Percentiles rank a stretch among this genome's conserved stretches.
These are phyloP conservation scores for Primulina eburnea DNA, from an alignment of 257 asterid species.

Conservation along the genomic window DNA sequence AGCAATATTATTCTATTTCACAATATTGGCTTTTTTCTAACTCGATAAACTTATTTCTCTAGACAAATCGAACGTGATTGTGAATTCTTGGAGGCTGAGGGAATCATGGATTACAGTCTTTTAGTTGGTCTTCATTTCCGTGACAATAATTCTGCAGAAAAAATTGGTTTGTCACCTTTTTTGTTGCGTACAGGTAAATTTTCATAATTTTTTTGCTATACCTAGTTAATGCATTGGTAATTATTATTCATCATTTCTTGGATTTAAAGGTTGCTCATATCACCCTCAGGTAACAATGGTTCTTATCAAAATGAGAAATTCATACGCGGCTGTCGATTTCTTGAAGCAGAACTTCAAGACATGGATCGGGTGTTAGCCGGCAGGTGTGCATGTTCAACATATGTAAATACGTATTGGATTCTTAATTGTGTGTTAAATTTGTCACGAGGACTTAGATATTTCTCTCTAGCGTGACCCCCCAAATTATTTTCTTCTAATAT, in stretches of 20 bases:
- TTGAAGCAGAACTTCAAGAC: constrained; percentile 95
- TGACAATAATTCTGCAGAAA: constrained; percentile 48
- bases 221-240: background rate
- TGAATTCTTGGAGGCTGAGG: constrained; percentile 77
- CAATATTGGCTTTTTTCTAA: constrained; percentile 4
- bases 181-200: constrained; percentile 69
- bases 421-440: background rate
- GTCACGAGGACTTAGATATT: background rate
- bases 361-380: constrained; percentile 88
- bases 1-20: background rate
- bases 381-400: constrained; percentile 38
- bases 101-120: constrained; percentile 88
- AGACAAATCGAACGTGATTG: constrained; percentile 79
- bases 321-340: constrained; percentile 94
- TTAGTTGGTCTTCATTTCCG: constrained; percentile 81
- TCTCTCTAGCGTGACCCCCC: background rate
- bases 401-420: background rate
- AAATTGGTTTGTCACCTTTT: constrained; percentile 72
- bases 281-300: constrained; percentile 56
- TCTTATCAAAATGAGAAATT: constrained; percentile 78
- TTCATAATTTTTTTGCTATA: background rate
- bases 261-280: constrained; percentile 23
- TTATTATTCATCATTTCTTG: background rate
- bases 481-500: background rate
- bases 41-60: constrained; percentile 13